phyloP scores from a whole-genome alignment of 768 basidiomycete genomes.

The Ephemerocybe angulata region DNA sequence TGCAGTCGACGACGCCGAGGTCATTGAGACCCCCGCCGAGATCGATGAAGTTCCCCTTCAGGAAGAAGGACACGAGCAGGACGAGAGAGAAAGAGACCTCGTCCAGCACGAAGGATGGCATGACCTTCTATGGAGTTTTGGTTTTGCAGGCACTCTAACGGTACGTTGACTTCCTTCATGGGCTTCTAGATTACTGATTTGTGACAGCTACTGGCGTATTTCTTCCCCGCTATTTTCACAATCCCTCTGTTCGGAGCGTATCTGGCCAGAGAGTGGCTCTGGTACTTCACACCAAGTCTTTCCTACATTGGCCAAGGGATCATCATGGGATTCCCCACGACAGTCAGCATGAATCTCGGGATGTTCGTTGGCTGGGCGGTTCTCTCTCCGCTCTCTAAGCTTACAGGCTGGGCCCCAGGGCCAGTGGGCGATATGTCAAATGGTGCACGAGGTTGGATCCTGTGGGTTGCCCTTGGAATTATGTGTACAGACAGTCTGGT shows the following conservation, averaged over 20 bases:
- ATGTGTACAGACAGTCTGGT: conserved; percentile 93
- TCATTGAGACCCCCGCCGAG: conserved; percentile 16
- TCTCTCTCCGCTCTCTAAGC: conserved; percentile 83
- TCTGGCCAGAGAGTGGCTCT: conserved; percentile 85
- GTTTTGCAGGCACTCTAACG: conserved; percentile 68
- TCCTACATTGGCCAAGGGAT: conserved; percentile 96
- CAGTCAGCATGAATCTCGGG: conserved; percentile 89
- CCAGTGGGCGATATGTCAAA: conserved; percentile 81
- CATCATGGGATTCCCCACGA: conserved; percentile 97
- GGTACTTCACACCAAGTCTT: conserved; percentile 89
- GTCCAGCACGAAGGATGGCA: conserved; percentile 73
- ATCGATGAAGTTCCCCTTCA: conserved; percentile 9
- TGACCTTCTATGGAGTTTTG: conserved; percentile 75
- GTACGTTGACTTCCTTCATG: conserved; percentile 38
- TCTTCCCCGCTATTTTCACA: conserved; percentile 85
- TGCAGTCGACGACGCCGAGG: conserved; percentile 34
- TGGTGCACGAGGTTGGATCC: conserved; percentile 93
- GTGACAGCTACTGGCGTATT: conserved; percentile 73
- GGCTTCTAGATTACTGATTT: conserved; percentile 1
- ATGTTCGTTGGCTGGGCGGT: conserved; percentile 97
- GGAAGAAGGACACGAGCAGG: conserved; percentile 30
- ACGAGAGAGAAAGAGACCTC: conserved; percentile 39
- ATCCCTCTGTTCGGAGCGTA: conserved; percentile 82
- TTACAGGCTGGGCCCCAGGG: conserved; percentile 89
- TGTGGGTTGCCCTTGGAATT: conserved; percentile 94